Conservation (phyloP, 2,329 filamentous ascomycete species). For the Ophidiomyces ophidiicola region DNA sequence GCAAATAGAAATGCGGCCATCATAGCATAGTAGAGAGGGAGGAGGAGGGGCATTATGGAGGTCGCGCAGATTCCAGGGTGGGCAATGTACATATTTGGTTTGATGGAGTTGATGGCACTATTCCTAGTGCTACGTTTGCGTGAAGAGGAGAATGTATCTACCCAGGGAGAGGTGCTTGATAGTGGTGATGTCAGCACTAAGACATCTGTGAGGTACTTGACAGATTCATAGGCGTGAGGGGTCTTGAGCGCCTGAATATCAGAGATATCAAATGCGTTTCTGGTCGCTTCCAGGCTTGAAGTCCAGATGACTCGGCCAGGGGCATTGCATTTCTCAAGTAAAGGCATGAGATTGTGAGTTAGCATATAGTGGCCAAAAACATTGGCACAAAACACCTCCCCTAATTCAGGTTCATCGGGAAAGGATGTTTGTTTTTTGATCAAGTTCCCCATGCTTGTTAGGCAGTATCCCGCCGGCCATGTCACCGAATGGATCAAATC, state of each 20-base stretch:
- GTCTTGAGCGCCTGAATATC: conserved; percentile 66
- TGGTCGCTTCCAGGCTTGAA: conserved; percentile 62
- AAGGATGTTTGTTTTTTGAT: conserved; percentile 42
- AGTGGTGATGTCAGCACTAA: conserved; percentile 61
- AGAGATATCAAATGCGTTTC: conserved; percentile 45
- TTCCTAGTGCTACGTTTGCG: conserved; percentile 17
- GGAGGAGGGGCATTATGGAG: conserved; percentile 61
- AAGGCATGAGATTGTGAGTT: conserved; percentile 62
- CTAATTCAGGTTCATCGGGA: conserved; percentile 49
- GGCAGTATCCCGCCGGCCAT: conserved; percentile 62
- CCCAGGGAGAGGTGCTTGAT: conserved; percentile 48
- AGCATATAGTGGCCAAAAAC: conserved; percentile 93
- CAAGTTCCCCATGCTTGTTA: conserved; percentile 44
- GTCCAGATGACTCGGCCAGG: conserved; percentile 71
- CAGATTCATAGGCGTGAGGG: conserved; percentile 62
- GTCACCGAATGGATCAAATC: conserved; percentile 58
- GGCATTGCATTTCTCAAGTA: conserved; percentile 43
- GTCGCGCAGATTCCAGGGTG: conserved; percentile 85
- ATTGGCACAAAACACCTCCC: conserved; percentile 79
- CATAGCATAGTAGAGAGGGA: conserved; percentile 59
- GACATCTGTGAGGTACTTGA: conserved; percentile 77
- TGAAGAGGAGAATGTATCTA: conserved; percentile 44
- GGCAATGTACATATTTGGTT: conserved; percentile 59
- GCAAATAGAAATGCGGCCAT: conserved; percentile 54
- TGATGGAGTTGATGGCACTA: conserved; percentile 16